phyloP scores from a whole-genome alignment of 305 asterid genomes.

The Fraxinus greggii region DNA sequence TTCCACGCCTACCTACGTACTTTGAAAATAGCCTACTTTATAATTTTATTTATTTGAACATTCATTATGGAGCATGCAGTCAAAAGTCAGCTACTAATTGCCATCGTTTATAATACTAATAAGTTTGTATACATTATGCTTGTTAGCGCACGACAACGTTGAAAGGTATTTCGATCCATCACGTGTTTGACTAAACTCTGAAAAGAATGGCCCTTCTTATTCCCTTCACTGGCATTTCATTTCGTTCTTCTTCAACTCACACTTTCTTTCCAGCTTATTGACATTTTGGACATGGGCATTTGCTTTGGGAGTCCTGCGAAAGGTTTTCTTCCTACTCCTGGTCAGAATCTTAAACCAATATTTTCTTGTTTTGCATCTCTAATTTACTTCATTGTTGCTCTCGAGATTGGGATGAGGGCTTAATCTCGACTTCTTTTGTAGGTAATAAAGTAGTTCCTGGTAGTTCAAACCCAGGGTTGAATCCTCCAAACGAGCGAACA shows the following conservation, averaged over 20 bases:
- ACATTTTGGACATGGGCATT: conserved; percentile 46
- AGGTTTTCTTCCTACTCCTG: conserved; percentile 78
- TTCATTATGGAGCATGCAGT: background rate
- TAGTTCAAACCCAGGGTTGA: conserved; percentile 9
- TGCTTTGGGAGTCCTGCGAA: conserved; percentile 65
- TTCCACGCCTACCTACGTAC: background rate
- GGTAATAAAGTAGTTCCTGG: conserved; percentile 32
- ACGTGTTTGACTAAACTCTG: background rate
- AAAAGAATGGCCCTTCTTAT: background rate
- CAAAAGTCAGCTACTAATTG: background rate
- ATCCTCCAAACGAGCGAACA: conserved; percentile 16
- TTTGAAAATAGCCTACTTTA: background rate
- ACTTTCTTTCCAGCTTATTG: background rate
- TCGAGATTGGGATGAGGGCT: background rate
- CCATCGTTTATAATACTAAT: background rate
- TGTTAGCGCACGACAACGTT: background rate
- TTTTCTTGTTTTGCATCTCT: background rate
- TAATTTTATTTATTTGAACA: background rate
- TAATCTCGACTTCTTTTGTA: conserved; percentile 18
- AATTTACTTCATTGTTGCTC: background rate
- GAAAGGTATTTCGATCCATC: background rate
- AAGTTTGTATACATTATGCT: background rate
- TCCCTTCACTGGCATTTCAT: background rate
- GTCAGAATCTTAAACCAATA: conserved; percentile 22
- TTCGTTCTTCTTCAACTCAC: background rate